Base-by-base conservation (phyloP, 1,284 basidiomycete species). In the Malassezia equina region DNA sequence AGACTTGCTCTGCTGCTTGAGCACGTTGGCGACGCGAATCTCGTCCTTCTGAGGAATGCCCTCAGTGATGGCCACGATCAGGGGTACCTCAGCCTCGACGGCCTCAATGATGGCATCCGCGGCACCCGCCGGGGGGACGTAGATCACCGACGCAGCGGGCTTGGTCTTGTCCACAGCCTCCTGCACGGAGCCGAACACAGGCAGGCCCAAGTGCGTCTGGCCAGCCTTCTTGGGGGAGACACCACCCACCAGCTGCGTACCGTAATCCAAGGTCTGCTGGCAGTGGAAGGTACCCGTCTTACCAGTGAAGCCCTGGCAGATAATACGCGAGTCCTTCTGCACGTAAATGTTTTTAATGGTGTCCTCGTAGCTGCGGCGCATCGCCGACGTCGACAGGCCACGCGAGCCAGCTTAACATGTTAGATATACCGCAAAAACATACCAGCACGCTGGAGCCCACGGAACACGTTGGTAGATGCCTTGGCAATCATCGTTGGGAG, bases 231-330 rank as follows among this genome's bases (percentile, higher is more conserved):
- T 94, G 48, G 93, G 94, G 33, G 89, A 91, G 52, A 94, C 90
- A 72, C 94, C 94, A 57, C 93, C 94, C 58, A 99, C 89, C 84
- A 98, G 90, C 59, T 86, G 87, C 58, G 94, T 98, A 29, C 91
- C 91, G 76, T 90, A 98, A 47, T 84, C 88, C 62, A 98, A 78
- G 45, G 94, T 90, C 78, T 96, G 90, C 75, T 83, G 86, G 63
- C 84, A 84, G 81, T 99, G 94, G 83, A 98, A 99, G 66, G 93
- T 96, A 67, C 85, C 93, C 59, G 93, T 98, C 84, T 95, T 96
- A 76, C 94, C 94, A 34, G 73, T 75, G 64, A 75, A 75, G 19
- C 73, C 73, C 59, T 74, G 71, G 60, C 66, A 68, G 52, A 74
- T 67, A 51, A 75, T 61, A 54, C 62, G 67, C 64, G 93, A 94